Evolutionary conservation across 331 rosid species (phyloP), one percentile per base, ranked within the genome.

Genomic region (Quercus phellos): DNA sequence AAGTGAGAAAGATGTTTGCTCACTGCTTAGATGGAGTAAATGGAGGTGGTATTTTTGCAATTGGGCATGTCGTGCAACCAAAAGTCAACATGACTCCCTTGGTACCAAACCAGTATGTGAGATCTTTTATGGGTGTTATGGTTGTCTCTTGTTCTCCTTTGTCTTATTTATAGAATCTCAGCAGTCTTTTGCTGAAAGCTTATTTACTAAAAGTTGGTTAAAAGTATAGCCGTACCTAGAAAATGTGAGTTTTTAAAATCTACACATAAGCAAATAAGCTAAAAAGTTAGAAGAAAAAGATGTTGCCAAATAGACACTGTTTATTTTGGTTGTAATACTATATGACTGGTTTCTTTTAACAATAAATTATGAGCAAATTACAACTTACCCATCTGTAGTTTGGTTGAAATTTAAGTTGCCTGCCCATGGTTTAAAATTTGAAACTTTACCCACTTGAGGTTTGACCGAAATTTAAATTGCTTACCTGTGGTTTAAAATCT

Each of bases 11-110:
- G 89, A 92, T 91, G 91, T 94, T 94, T 91, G 99, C 99, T 79
- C 99, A 94, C 84, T 94, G 99, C 87, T 89, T 94, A 79, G 90
- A 94, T 85, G 98, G 99, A 84, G 83, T 79, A 75, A 93, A 88
- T 85, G 99, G 98, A 74, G 98, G 99, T 18, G 99, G 99, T 81
- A 92, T 94, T 61, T 94, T 94, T 85, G 99, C 98, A 35, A 91
- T 94, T 74, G 99, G 99, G 71, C 97, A 86, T 83, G 98, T 94
- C 75, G 98, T 92, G 81, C 96, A 91, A 73, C 99, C 99, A 68
- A 84, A 89, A 91, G 99, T 94, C 81, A 94, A 92, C 73, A 78
- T 80, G 90, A 94, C 99, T 79, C 97, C 97, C 1, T 80, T 94
- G 84, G 88, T 94, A 42, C 90, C 92, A 43, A 88, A 92, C 84